Conservation (phyloP, 1,284 basidiomycete species). For the Tilletia horrida region DNA sequence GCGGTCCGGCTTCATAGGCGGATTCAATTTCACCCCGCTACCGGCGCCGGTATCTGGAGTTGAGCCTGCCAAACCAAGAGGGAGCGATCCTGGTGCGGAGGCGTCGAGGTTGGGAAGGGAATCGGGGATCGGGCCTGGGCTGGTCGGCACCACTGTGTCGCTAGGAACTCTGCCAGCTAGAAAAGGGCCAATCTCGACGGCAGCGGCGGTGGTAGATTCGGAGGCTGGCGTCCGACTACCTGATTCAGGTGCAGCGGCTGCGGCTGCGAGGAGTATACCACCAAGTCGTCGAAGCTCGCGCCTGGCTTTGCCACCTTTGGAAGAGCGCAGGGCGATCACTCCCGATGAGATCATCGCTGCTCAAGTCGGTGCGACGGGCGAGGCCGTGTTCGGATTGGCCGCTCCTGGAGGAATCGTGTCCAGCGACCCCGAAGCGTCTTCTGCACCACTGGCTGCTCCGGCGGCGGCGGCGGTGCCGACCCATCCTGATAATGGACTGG, state of each 20-base stretch:
- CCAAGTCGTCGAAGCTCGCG: conserved; percentile 6
- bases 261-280: not conserved
- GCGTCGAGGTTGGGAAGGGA: not conserved
- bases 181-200: not conserved
- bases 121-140: not conserved
- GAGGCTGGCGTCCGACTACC: not conserved
- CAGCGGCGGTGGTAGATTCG: not conserved
- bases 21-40: conserved; percentile 1
- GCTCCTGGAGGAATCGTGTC: conserved; percentile 21
- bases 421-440: too few species aligned
- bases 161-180: not conserved
- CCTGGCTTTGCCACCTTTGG: not conserved
- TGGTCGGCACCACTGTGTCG: not conserved
- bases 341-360: conserved; percentile 7
- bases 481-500: too few species aligned
- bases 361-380: conserved; percentile 17
- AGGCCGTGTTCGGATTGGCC: conserved; percentile 25
- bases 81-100: not conserved
- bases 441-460: too few species aligned
- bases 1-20: conserved; percentile 26
- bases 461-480: not conserved
- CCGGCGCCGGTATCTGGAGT: conserved; percentile 15
- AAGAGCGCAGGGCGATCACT: conserved; percentile 2
- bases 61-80: not conserved
- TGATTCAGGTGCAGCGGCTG: not conserved